Evolutionary conservation across 1,139 yeast genomes (phyloP), one percentile per base, ranked within the genome.

Genomic region (Pichia kudriavzevii): DNA sequence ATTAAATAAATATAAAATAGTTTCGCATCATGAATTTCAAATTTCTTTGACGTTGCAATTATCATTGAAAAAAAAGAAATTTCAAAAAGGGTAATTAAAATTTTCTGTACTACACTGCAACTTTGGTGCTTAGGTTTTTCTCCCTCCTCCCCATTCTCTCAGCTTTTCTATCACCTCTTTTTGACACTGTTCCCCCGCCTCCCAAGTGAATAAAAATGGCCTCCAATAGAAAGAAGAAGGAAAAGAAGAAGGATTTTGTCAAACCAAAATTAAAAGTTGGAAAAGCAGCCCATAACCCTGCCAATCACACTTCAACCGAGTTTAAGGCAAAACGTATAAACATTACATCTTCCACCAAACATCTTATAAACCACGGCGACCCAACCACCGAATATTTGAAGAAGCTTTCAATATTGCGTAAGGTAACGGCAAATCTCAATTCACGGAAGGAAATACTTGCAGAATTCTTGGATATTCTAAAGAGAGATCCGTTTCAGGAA

Each of bases 221-320:
- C 12, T 41, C 45, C 4, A 26, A 19, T 13, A 36, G 42, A 24
- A 63, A 79, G 63, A 74, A 67, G 61, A 66, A 70, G 34, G 83
- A 79, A 45, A 81, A 80, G 61, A 68, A 69, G 48, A 80, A 79
- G 60, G 93, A 82, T 52, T 82, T 82, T 54, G 70, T 63, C 55
- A 91, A 88, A 63, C 72, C 79, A 42, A 88, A 85, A 64, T 71
- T 91, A 33, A 80, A 72, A 53, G 97, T 91, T 26, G 99, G 99
- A 38, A 91, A 91, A 58, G n/a, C n/a, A n/a, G n/a, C 29, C 12
- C 11, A 10, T 5, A 66, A 80, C 2, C 73, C 75, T 3, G 72
- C 75, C 22, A 85, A 84, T 55, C 74, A 69, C 41, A 91, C 98
- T 5, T 91, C 82, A 49, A 84, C 95, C 0, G 78, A 91, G 1